Conservation (phyloP, 306 rosid species). For the Castanopsis chinensis region DNA sequence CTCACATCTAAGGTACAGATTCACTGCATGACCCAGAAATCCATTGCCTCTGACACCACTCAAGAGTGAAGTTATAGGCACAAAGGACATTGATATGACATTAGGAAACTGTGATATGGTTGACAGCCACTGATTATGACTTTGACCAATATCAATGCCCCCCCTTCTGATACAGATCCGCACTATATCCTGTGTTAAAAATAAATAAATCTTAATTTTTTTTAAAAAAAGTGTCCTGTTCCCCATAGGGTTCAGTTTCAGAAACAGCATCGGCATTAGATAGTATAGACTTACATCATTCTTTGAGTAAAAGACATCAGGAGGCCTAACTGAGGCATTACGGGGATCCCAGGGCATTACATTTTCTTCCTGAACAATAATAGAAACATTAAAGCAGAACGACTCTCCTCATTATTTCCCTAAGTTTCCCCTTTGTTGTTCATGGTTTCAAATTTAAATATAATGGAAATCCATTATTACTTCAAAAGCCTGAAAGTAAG, state of each 20-base stretch:
- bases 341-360: slow-evolving; percentile 28
- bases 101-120: slow-evolving; percentile 72
- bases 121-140: slow-evolving; percentile 78
- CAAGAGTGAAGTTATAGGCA: slow-evolving; percentile 80
- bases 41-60: slow-evolving; percentile 72
- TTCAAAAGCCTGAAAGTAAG: background rate
- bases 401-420: background rate
- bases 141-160: slow-evolving; percentile 62
- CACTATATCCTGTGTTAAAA: slow-evolving; percentile 48
- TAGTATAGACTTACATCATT: slow-evolving; percentile 56
- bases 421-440: background rate
- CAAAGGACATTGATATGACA: slow-evolving; percentile 79
- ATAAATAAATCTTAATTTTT: background rate
- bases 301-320: slow-evolving; percentile 43
- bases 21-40: slow-evolving; percentile 75
- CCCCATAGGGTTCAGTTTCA: background rate
- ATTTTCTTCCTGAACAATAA: slow-evolving; percentile 48
- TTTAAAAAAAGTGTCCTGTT: slow-evolving; percentile 6
- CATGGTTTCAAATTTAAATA: background rate
- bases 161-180: slow-evolving; percentile 66
- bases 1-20: slow-evolving; percentile 94
- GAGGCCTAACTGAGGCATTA: slow-evolving; percentile 44
- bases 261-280: slow-evolving; percentile 3
- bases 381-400: background rate
- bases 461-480: background rate